phyloP scores from a whole-genome alignment of 192 early-diverging fungal genomes.

The Dispira parvispora region DNA sequence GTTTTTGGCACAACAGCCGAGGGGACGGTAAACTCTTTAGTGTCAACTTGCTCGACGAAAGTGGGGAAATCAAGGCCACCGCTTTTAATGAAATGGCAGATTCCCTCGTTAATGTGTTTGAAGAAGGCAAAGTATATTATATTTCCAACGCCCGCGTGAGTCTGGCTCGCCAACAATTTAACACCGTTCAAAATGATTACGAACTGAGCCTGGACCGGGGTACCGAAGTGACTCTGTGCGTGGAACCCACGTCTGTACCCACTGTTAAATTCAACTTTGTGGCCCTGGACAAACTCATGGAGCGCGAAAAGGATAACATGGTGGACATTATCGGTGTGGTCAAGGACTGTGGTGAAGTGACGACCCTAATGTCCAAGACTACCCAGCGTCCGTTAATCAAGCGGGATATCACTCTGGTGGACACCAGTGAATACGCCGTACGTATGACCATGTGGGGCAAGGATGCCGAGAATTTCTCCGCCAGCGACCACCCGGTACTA shows the following conservation, averaged over 20 bases:
- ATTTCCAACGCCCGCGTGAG: slow-evolving; percentile 65
- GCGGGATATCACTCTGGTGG: slow-evolving; percentile 68
- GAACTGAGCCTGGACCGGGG: slow-evolving; percentile 67
- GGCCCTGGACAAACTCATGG: slow-evolving; percentile 40
- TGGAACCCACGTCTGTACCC: slow-evolving; percentile 16
- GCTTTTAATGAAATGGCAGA: slow-evolving; percentile 82
- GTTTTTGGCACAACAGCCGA: slow-evolving; percentile 54
- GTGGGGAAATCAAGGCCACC: slow-evolving; percentile 86
- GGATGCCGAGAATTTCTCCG: slow-evolving; percentile 51
- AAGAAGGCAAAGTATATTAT: slow-evolving; percentile 70
- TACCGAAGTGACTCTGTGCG: slow-evolving; percentile 44
- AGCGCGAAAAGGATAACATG: slow-evolving; percentile 49
- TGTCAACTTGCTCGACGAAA: slow-evolving; percentile 72
- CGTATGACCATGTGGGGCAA: slow-evolving; percentile 75
- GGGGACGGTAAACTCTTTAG: slow-evolving; percentile 79
- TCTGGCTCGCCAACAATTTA: slow-evolving; percentile 71
- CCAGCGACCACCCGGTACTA: slow-evolving; percentile 37
- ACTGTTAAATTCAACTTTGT: slow-evolving; percentile 48
- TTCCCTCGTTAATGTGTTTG: slow-evolving; percentile 52
- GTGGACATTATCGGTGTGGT: slow-evolving; percentile 72
- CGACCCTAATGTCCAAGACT: slow-evolving; percentile 43
- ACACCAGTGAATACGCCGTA: slow-evolving; percentile 49
- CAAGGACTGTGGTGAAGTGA: slow-evolving; percentile 32
- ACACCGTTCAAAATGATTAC: slow-evolving; percentile 75
- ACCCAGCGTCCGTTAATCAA: slow-evolving; percentile 38